Evolutionary conservation across 441 rosid species (phyloP).

Genomic region (Euphorbia celastroides): DNA sequence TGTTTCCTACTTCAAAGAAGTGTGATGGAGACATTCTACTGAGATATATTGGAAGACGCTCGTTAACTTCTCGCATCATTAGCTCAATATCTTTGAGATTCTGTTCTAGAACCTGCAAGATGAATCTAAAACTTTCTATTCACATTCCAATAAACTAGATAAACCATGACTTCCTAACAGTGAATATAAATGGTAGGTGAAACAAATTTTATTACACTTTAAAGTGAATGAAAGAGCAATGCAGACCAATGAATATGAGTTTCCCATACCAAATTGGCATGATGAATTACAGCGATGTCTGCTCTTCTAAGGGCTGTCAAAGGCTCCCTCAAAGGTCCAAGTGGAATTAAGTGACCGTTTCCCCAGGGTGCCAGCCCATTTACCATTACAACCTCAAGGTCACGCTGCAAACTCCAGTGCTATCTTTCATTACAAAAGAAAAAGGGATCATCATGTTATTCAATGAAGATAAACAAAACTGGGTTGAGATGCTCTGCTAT

Average conservation of each 20-base stretch:
- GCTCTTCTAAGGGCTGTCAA: conserved; percentile 55
- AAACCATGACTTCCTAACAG: background rate
- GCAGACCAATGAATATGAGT: conserved; percentile 31
- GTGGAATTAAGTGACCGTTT: conserved; percentile 54
- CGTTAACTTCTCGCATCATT: conserved; percentile 40
- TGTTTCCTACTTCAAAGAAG: conserved; percentile 49
- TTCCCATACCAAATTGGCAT: conserved; percentile 58
- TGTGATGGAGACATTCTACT: conserved; percentile 53
- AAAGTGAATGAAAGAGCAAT: conserved; percentile 20
- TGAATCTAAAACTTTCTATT: conserved; percentile 15
- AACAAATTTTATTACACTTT: background rate
- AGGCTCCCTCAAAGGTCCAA: conserved; percentile 85
- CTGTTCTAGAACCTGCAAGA: conserved; percentile 45
- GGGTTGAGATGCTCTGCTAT: conserved; percentile 1
- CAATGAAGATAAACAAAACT: conserved; percentile 5
- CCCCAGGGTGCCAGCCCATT: conserved; percentile 82
- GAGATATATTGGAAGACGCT: conserved; percentile 48
- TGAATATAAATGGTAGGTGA: background rate
- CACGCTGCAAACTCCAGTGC: conserved; percentile 79
- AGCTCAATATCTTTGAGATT: conserved; percentile 42
- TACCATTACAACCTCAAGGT: conserved; percentile 82
- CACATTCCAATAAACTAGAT: background rate
- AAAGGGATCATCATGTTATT: conserved; percentile 15
- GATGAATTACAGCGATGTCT: conserved; percentile 64
- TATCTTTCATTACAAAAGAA: conserved; percentile 33